Conservation (phyloP, 2,329 filamentous ascomycete species). For the Cladosporium sp. region DNA sequence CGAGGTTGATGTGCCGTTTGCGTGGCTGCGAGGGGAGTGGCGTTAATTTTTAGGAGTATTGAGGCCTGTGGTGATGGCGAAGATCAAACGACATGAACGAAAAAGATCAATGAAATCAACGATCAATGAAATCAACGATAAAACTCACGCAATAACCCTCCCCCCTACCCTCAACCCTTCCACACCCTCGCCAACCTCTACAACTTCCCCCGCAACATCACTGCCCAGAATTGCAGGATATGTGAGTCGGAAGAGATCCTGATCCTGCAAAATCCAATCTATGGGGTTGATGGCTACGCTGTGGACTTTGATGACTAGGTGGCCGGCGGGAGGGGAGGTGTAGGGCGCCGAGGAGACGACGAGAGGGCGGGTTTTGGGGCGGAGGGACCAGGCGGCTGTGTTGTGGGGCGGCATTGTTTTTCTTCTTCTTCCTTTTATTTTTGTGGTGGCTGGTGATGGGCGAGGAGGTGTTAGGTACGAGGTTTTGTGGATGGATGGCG, state of each 20-base stretch:
- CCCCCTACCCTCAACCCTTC: conserved; percentile 42
- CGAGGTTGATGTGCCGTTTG: conserved; percentile 6
- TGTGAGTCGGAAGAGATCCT: conserved; percentile 24
- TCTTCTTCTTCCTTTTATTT: no score
- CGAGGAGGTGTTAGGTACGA: no score
- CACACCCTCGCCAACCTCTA: conserved; percentile 44
- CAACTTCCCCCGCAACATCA: conserved; percentile 44
- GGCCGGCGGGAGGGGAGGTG: conserved; percentile 29
- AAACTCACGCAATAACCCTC: conserved; percentile 38
- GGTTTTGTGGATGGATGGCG: no score
- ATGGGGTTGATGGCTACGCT: conserved; percentile 41
- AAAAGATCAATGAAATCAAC: no score
- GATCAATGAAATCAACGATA: no score
- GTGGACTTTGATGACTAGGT: conserved; percentile 37
- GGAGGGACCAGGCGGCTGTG: conserved; percentile 33
- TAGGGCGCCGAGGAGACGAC: conserved; percentile 35
- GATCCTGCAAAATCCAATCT: conserved; percentile 37
- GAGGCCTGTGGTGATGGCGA: no score
- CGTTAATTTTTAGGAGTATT: no score
- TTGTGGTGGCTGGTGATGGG: no score
- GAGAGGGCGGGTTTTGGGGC: conserved; percentile 28
- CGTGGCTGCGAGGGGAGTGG: neutral
- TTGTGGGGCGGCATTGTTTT: conserved; percentile 22
- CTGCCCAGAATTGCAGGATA: conserved; percentile 37
- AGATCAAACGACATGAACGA: no score